Conservation (phyloP, 139 green algal species). For the Chlorella sp. region DNA sequence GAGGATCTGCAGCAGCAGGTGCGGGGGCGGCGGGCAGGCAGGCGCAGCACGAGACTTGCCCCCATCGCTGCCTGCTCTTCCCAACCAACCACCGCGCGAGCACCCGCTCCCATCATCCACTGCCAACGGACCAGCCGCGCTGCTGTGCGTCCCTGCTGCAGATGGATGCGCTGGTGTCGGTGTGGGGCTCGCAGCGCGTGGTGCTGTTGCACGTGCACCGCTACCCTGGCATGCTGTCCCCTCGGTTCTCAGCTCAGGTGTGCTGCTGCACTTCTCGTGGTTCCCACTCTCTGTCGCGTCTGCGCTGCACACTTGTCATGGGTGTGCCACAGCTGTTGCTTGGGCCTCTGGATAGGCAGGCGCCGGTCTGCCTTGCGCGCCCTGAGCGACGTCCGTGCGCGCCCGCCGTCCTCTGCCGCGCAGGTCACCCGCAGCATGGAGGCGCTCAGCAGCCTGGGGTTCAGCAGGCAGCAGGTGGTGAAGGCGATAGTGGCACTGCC, state of each 20-base stretch:
- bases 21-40: not conserved
- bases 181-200: not conserved
- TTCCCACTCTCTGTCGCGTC: too few relatives aligned
- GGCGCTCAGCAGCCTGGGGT: slow-evolving; percentile 2
- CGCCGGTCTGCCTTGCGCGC: not conserved
- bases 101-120: too few relatives aligned
- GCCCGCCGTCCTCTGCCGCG: not conserved
- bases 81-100: not conserved
- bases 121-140: not conserved
- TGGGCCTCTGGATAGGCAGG: not conserved
- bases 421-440: not conserved
- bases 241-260: slow-evolving; percentile 4
- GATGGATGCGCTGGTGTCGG: slow-evolving; percentile 6
- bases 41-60: not conserved
- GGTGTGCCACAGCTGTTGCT: not conserved
- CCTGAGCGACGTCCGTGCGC: not conserved
- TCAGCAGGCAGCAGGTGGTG: slow-evolving; percentile 6
- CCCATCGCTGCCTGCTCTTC: not conserved
- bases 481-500: not conserved
- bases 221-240: slow-evolving; percentile 7
- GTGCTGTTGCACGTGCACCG: not conserved
- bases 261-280: not conserved
- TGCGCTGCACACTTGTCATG: too few relatives aligned
- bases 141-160: not conserved
- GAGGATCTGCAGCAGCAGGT: slow-evolving; percentile 17